Evolutionary conservation across 78 protist genomes (phyloP), one percentile per base, ranked within the genome.

Genomic region (Speleostelium caveatum): DNA sequence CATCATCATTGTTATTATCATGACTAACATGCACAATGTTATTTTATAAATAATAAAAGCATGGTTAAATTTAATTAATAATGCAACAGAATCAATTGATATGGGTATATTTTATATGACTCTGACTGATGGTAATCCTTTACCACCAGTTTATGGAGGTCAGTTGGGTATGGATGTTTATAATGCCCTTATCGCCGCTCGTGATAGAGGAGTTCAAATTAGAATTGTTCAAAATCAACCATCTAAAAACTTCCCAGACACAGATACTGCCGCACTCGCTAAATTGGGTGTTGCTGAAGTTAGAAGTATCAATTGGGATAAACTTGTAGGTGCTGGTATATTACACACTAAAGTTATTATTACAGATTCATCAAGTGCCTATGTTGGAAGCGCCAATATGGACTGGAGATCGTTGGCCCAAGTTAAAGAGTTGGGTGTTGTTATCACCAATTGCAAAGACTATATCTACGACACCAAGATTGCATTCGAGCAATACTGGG

Each of bases 401-500:
- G 98, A 96, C 36, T 96, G 97, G 97, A 60, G 96, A 32, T 86
- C 98, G 30, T 61, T 96, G 19, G 45, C 95, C 10, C 98, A 96
- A 65, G 97, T 96, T 30, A 96, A 96, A 65, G 98, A 96, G 35
- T 83, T 96, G 19, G 98, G 98, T 58, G 76, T 95, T 3, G 10
- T 94, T 0, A 88, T 95, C 26, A 35, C 51, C 35, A 61, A 95
- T 45, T 93, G 96, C 71, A 49, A 83, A 49, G 2, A 16, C 2
- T 38, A 96, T 32, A 89, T 96, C 2, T 12, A 28, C 1, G 97
- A 96, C 65, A 71, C 95, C 17, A 28, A 30, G 21, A 22, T n/a
- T 55, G 85, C 95, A 26, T 96, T 72, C 22, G 91, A 80, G 35
- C 67, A 58, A 51, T 96, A 87, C 73, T 78, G 87, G 96, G 78